Conservation (phyloP, 345 rosid species). For the Gossypium ekmanianum region DNA sequence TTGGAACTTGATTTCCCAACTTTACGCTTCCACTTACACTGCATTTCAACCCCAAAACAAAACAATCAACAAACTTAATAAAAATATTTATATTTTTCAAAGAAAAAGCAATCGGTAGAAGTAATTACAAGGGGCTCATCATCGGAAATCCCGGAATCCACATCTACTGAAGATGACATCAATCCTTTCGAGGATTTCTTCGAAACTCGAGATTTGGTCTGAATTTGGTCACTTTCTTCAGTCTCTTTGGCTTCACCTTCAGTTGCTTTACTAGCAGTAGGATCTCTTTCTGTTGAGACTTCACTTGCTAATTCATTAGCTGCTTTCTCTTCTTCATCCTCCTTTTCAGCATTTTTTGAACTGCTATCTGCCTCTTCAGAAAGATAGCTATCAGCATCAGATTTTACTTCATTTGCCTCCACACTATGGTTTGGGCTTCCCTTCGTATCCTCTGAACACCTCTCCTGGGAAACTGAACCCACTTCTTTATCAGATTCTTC, state of each 20-base stretch:
- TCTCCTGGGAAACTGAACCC: conserved; percentile 33
- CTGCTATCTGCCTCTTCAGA: conserved; percentile 24
- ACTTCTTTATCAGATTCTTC: conserved; percentile 42
- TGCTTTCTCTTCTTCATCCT: conserved; percentile 29
- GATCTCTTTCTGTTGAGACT: conserved; percentile 21
- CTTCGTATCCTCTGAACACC: conserved; percentile 31
- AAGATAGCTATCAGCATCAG: conserved; percentile 39
- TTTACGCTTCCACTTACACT: conserved; percentile 75
- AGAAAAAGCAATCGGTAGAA: not conserved
- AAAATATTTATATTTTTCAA: not conserved
- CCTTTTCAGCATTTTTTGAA: conserved; percentile 19
- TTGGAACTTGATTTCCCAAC: conserved; percentile 46
- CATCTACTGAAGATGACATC: conserved; percentile 20
- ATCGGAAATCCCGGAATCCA: conserved; percentile 59
- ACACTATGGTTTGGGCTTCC: conserved; percentile 30
- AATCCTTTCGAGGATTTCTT: conserved; percentile 21
- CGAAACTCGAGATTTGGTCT: conserved; percentile 21
- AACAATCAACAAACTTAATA: conserved; percentile 14
- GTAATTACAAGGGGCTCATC: conserved; percentile 85
- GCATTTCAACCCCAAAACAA: conserved; percentile 26
- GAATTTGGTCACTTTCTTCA: conserved; percentile 25
- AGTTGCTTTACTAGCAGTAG: conserved; percentile 32
- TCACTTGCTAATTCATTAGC: conserved; percentile 32
- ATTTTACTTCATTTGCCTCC: conserved; percentile 42
- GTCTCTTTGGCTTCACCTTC: conserved; percentile 43